Evolutionary conservation across 495 filamentous ascomycete genomes (phyloP), one percentile per base, ranked within the genome.

Genomic region (Lichenothelia convexa): DNA sequence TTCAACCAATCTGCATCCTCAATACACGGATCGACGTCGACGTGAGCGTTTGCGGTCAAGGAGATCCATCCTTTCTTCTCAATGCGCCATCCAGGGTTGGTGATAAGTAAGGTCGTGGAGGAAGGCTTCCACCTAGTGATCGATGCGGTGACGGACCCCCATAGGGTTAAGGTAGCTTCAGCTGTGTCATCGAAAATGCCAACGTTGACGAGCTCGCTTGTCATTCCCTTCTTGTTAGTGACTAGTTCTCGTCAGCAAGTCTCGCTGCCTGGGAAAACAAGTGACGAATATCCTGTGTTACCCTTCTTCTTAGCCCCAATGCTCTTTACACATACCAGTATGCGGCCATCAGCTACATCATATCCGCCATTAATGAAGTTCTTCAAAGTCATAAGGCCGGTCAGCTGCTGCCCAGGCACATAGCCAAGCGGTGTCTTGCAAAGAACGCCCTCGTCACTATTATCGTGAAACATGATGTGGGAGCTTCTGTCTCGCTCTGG

Each of bases 151-250:
- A 61, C 49, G 13, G 63, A 52, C 19, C 64, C 57, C 65, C 67
- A 77, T 0, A 80, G 46, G 9, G 60, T 67, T 3, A 78, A 48
- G 1, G 54, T 54, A 16, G 63, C 63, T 35, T 64, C 60, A 3
- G 51, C 57, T 2, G 69, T 77, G 41, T 78, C 64, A 45, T 80
- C 75, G 39, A 73, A 71, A 8, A 78, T 47, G 13, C 55, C 47
- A 7, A 78, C 50, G 33, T 69, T 65, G 18, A 67, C 51, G 22
- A 68, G 53, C 27, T 68, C 56, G 1, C 56, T 46, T 3, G 47
- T 41, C 3, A 49, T 51, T 1, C 47, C 55, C 36, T 64, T 63
- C 41, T 67, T 68, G 30, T 57, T 61, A 2, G 55, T 59, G 33
- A 73, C 57, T 50, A n/a, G 48, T 17, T 8, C 13, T 1, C 13